Conservation (phyloP, 352 stramenopile genomes). For the Pseudoperonospora humuli region DNA sequence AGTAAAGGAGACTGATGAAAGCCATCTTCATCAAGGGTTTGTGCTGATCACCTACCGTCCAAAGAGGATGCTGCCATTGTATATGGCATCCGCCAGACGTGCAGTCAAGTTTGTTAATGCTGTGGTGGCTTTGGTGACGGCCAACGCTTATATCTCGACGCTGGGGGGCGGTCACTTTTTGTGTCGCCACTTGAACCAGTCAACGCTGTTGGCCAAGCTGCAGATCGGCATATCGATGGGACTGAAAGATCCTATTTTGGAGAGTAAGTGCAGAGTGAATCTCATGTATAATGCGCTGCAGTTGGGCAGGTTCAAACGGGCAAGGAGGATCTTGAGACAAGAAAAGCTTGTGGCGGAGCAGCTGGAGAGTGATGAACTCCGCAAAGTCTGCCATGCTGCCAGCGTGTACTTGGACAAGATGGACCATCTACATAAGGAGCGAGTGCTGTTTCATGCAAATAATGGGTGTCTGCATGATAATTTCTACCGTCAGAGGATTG, state of each 20-base stretch:
- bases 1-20: conserved; percentile 1
- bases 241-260: conserved; percentile 60
- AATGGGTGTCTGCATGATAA: conserved; percentile 49
- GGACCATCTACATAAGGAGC: conserved; percentile 46
- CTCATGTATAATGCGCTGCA: conserved; percentile 76
- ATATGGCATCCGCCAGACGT: conserved; percentile 51
- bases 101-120: conserved; percentile 60
- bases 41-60: conserved; percentile 47
- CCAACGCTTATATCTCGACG: conserved; percentile 81
- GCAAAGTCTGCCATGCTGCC: conserved; percentile 52
- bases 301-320: conserved; percentile 49
- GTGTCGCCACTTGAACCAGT: conserved; percentile 61
- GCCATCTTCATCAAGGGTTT: background rate
- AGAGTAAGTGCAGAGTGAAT: conserved; percentile 80
- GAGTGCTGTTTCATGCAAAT: conserved; percentile 25
- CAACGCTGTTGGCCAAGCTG: conserved; percentile 63
- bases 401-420: conserved; percentile 65
- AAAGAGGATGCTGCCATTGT: conserved; percentile 39
- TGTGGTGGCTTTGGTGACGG: conserved; percentile 66
- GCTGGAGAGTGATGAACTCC: conserved; percentile 49
- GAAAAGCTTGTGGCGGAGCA: conserved; percentile 37
- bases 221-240: conserved; percentile 74
- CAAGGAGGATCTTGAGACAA: conserved; percentile 37
- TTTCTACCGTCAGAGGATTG: conserved; percentile 74
- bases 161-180: conserved; percentile 75